Base-by-base conservation (phyloP, 2,329 filamentous ascomycete genomes). In the Neonectria magnoliae region DNA sequence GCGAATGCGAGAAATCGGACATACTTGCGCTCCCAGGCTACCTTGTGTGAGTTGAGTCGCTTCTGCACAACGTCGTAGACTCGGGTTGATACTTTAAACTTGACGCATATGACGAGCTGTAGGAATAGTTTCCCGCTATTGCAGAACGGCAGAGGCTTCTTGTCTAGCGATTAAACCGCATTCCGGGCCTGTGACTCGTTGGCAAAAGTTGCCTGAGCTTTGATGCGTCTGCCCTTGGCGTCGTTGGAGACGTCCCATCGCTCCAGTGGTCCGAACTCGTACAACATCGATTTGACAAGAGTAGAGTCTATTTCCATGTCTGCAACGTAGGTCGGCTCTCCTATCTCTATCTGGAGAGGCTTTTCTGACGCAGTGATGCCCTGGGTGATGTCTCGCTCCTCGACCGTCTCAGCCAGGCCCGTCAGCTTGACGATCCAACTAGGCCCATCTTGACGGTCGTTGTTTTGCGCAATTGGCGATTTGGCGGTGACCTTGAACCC, bases 201-300 rank as follows among this genome's bases (percentile, higher is more conserved):
- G 4, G 71, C 20, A 48, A 84, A 85, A 2, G 72, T 70, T 1
- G 78, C 82, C 14, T 73, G 76, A 0, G 77, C 82, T 65, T 82
- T 82, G 18, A 79, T 62, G 2, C 81, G 74, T 59, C 79, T 82
- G 2, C 75, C 75, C 0, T 66, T 57, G 4, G 63, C 48, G 7
- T 70, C 66, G 1, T 57, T 58, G 1, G 64, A 69, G 5, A 74
- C 63, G 22, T 77, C 73, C 76, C 78, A 81, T 55, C 68, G 73
- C 63, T 81, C 78, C 2, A 83, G 55, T 0, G 74, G 71, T 0
- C 80, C 81, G 9, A 76, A 60, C 1, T 69, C 57, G 1, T 69
- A 63, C 11, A 82, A 67, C 52, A 78, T 68, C 0, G 76, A 76
- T 38, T 74, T 66, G 13, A 81, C 62, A 4, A 67, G 22, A 1